phyloP scores from a whole-genome alignment of 768 basidiomycete species.

The Termitomyces titanicus region DNA sequence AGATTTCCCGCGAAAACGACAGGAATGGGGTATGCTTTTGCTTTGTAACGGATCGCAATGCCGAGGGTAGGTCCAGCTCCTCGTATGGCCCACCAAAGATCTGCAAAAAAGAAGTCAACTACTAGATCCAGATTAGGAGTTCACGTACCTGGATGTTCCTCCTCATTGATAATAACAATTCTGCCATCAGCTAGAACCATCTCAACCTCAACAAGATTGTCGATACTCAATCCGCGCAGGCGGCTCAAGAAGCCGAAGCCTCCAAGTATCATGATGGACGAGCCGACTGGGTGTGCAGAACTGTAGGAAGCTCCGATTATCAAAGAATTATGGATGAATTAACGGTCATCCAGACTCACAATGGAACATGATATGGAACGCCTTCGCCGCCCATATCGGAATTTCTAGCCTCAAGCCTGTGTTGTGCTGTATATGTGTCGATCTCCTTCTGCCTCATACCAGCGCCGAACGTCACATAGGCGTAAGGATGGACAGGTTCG shows the following conservation, averaged over 20 bases:
- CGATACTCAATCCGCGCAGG: slow-evolving; percentile 81
- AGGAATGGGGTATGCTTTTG: slow-evolving; percentile 84
- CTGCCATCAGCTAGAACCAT: slow-evolving; percentile 88
- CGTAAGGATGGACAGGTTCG: slow-evolving; percentile 62
- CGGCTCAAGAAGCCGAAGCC: slow-evolving; percentile 89
- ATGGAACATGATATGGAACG: slow-evolving; percentile 80
- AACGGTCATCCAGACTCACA: slow-evolving; percentile 42
- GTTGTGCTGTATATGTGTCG: slow-evolving; percentile 67
- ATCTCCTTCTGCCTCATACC: slow-evolving; percentile 84
- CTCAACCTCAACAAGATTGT: slow-evolving; percentile 89
- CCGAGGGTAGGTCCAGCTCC: slow-evolving; percentile 84
- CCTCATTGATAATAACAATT: slow-evolving; percentile 75
- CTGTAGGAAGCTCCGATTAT: slow-evolving; percentile 30
- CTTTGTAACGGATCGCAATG: slow-evolving; percentile 86
- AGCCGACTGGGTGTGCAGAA: slow-evolving; percentile 76
- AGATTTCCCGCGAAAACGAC: slow-evolving; percentile 91
- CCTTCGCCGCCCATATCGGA: slow-evolving; percentile 43
- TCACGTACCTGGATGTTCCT: slow-evolving; percentile 60
- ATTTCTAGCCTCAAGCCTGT: slow-evolving; percentile 61
- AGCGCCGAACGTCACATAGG: slow-evolving; percentile 84
- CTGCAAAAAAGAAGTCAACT: slow-evolving; percentile 30
- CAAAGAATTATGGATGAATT: background rate
- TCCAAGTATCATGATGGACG: slow-evolving; percentile 77
- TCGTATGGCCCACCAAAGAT: slow-evolving; percentile 85
- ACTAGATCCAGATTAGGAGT: background rate